A percentile compares a stretch with the other conserved stretches of the same genome.
phyloP scores from a whole-genome alignment of 2,329 filamentous ascomycete species.

The Aspergillus intermedius region DNA sequence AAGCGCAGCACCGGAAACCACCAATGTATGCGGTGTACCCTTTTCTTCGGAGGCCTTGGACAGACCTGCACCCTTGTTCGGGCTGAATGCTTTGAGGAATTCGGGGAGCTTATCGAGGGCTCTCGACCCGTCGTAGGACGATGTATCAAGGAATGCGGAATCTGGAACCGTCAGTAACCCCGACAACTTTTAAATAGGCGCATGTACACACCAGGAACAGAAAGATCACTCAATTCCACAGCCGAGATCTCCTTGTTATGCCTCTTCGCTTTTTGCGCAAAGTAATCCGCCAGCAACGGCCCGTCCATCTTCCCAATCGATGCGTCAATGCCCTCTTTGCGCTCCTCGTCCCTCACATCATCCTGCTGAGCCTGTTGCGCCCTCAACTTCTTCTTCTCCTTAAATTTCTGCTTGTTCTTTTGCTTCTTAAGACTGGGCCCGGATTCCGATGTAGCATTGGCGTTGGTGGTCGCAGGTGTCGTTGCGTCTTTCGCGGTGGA shows the following conservation, averaged over 20 bases:
- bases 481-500: slow-evolving; percentile 13
- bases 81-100: slow-evolving; percentile 62
- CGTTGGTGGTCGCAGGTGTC: slow-evolving; percentile 5
- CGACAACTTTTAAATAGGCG: not conserved
- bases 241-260: slow-evolving; percentile 75
- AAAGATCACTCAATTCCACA: slow-evolving; percentile 76
- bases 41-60: slow-evolving; percentile 60
- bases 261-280: slow-evolving; percentile 69
- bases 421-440: slow-evolving; percentile 27
- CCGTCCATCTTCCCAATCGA: slow-evolving; percentile 78
- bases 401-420: slow-evolving; percentile 49
- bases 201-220: slow-evolving; percentile 60
- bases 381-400: slow-evolving; percentile 23
- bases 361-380: slow-evolving; percentile 20
- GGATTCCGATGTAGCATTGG: slow-evolving; percentile 10
- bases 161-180: slow-evolving; percentile 43
- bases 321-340: slow-evolving; percentile 69
- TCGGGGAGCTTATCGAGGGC: slow-evolving; percentile 65
- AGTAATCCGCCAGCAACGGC: slow-evolving; percentile 73
- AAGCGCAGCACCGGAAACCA: slow-evolving; percentile 78
- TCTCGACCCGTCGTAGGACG: slow-evolving; percentile 61
- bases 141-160: slow-evolving; percentile 71
- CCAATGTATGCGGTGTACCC: slow-evolving; percentile 74
- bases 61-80: slow-evolving; percentile 54
- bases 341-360: slow-evolving; percentile 41